Conservation (phyloP, 2,329 filamentous ascomycete genomes). For the Hysterium pulicare region DNA sequence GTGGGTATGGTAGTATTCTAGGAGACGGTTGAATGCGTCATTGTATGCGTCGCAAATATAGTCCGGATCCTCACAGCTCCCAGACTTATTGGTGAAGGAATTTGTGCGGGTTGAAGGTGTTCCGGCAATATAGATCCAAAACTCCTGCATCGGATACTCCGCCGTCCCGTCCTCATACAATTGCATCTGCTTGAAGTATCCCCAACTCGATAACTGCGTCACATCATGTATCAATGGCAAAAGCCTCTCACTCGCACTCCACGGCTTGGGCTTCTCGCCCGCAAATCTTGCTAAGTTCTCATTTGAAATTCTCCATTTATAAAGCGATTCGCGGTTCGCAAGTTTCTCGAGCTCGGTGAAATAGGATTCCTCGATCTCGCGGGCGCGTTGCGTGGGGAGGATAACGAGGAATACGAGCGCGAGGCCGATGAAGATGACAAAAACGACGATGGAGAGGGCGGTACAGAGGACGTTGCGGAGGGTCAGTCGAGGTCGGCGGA, state of each 20-base stretch:
- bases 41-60: background rate
- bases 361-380: background rate
- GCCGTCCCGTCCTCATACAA: background rate
- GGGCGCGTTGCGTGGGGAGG: background rate
- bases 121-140: background rate
- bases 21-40: background rate
- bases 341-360: background rate
- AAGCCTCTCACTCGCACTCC: background rate
- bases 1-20: background rate
- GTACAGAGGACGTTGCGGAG: slow-evolving; percentile 1
- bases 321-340: background rate
- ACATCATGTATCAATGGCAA: background rate
- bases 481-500: slow-evolving; percentile 1
- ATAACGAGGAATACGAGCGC: background rate
- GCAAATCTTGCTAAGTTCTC: too few relatives aligned
- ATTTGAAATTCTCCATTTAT: background rate
- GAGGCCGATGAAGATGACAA: background rate
- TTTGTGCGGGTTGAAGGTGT: background rate
- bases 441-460: background rate
- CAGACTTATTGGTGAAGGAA: background rate
- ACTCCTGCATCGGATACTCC: background rate
- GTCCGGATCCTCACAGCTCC: background rate
- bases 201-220: background rate
- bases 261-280: background rate
- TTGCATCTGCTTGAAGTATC: background rate